Evolutionary conservation across 2,329 filamentous ascomycete genomes (phyloP), one percentile per base, ranked within the genome.

Genomic region (Xylaria hypoxylon): DNA sequence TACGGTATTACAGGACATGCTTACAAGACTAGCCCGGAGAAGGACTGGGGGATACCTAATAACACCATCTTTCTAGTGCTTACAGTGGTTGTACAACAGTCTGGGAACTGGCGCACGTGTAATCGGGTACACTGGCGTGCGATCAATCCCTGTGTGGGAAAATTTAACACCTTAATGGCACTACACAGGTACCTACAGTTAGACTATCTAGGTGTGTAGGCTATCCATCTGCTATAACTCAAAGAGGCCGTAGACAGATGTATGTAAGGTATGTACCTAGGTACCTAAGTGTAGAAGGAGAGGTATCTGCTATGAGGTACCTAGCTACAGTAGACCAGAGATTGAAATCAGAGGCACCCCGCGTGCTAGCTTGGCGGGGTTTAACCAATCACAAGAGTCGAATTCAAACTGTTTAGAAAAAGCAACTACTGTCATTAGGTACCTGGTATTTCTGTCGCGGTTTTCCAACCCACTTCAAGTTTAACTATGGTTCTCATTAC

Each of bases 341-440:
- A 45, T 38, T 2, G 22, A 56, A 51, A 35, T n/a, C 22, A 63
- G 15, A 45, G n/a, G 26, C n/a, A 38, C 58, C 57, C 61, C 58
- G 33, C 15, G 42, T 40, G 13, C 28, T 28, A 50, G 33, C 13
- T 40, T 47, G 19, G 65, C 42, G 63, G 62, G 55, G 52, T 60
- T 3, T 19, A 56, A 5, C 66, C 66, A 68, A 62, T 68, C 59
- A 68, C 47, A 59, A 68, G 59, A 56, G 62, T 17, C 42, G 31
- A 56, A 52, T 62, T 59, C 57, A 17, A 58, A 40, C n/a, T 51
- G 48, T 59, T 48, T 28, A 47, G 26, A 56, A 64, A 59, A 50
- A 59, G 53, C 45, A 63, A 63, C 31, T 53, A 55, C 35, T 52
- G 2, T 22, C 17, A 42, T 26, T 58, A 51, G 24, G 33, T 51